These are phyloP conservation scores for Limtongozyma cylindracea DNA, from an alignment of 805 yeast genomes.

Conservation along the genomic window DNA sequence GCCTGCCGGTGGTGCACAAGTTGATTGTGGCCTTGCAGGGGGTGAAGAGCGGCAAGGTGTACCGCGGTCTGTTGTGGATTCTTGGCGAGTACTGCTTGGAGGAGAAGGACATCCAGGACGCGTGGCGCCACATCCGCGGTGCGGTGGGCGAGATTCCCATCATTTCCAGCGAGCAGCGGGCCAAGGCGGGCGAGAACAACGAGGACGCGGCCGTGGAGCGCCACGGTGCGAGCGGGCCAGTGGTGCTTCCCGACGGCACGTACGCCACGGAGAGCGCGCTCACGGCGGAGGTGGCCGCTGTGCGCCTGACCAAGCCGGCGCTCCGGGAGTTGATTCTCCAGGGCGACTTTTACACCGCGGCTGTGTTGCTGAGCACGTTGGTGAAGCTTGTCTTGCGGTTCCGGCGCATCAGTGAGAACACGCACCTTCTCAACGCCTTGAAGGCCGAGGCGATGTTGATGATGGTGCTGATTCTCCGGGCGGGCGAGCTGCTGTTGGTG, in stretches of 20 bases:
- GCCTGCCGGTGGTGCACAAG: slow-evolving; percentile 35
- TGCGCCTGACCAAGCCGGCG: slow-evolving; percentile 32
- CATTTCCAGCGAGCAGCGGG: slow-evolving; percentile 38
- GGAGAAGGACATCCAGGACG: slow-evolving; percentile 44
- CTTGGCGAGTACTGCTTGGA: slow-evolving; percentile 75
- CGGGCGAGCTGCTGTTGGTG: slow-evolving; percentile 49
- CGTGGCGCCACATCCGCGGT: slow-evolving; percentile 71
- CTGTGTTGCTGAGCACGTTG: slow-evolving; percentile 70
- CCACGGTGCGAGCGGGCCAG: slow-evolving; percentile 23
- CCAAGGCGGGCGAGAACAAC: slow-evolving; percentile 7
- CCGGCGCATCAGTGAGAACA: slow-evolving; percentile 24
- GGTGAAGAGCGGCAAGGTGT: slow-evolving; percentile 72
- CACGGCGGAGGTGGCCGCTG: slow-evolving; percentile 14
- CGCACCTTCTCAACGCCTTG: slow-evolving; percentile 48
- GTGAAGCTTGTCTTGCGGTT: slow-evolving; percentile 71
- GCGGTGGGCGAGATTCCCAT: slow-evolving; percentile 86
- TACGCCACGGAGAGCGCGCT: slow-evolving; percentile 86
- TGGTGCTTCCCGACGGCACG: slow-evolving; percentile 94
- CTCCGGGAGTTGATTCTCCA: slow-evolving; percentile 57
- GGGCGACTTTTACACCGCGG: slow-evolving; percentile 80
- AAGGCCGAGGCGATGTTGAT: slow-evolving; percentile 88
- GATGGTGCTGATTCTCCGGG: slow-evolving; percentile 77
- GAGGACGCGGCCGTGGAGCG: slow-evolving; percentile 8
- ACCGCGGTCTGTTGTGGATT: slow-evolving; percentile 87
- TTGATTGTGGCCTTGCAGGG: slow-evolving; percentile 34